These are phyloP conservation scores for Aspergillus japonicus DNA, from an alignment of 2,329 filamentous ascomycete genomes.

Conservation along the genomic window DNA sequence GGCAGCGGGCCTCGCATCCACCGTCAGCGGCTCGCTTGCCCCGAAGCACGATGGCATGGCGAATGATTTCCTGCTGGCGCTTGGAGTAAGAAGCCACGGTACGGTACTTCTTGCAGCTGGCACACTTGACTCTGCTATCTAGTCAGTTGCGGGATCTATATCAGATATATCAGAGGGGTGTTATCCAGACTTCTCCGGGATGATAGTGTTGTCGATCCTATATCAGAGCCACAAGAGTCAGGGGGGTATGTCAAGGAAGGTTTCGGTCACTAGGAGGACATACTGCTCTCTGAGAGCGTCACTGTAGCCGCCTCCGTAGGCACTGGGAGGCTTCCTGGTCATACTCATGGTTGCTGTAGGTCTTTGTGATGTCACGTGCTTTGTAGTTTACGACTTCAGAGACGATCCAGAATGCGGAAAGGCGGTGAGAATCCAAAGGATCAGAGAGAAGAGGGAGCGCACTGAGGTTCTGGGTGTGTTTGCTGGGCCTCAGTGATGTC, in stretches of 20 bases:
- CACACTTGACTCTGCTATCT: constrained; percentile 47
- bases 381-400: not conserved
- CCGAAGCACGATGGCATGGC: constrained; percentile 23
- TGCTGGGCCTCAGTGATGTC: not conserved
- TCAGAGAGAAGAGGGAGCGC: not conserved
- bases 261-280: not conserved
- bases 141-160: constrained; percentile 2
- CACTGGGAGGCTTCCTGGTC: constrained; percentile 13
- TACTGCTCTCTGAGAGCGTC: constrained; percentile 24
- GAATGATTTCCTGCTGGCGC: constrained; percentile 44
- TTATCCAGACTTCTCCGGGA: constrained; percentile 36
- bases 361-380: not conserved
- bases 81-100: constrained; percentile 45
- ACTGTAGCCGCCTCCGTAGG: constrained; percentile 27
- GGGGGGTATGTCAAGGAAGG: not conserved
- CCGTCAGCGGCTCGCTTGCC: constrained; percentile 16
- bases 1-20: constrained; percentile 40
- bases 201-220: constrained; percentile 27
- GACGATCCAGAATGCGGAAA: not conserved
- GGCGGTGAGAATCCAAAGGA: not conserved
- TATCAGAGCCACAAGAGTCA: not conserved
- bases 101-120: constrained; percentile 46
- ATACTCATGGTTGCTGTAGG: not conserved
- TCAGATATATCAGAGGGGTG: not conserved
- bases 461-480: not conserved